These are phyloP conservation scores for Aspergillus transmontanensis DNA, from an alignment of 2,329 filamentous ascomycete genomes.

Conservation along the genomic window DNA sequence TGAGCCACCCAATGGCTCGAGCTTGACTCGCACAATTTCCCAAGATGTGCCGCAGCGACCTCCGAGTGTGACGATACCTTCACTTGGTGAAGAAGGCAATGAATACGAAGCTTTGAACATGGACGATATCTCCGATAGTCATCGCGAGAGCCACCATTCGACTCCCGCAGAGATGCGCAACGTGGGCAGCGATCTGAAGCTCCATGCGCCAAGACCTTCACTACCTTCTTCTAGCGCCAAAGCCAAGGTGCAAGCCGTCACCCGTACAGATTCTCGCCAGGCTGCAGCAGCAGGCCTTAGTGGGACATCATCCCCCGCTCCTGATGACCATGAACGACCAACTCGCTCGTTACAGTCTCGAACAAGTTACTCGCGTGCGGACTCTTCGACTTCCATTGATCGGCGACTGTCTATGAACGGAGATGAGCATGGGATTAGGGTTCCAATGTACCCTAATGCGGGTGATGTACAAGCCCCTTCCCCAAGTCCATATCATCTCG, in stretches of 20 bases:
- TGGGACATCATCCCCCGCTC: conserved; percentile 53
- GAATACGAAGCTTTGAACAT: conserved; percentile 73
- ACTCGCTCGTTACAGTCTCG: conserved; percentile 63
- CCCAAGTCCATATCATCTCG: conserved; percentile 61
- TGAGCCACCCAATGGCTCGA: conserved; percentile 57
- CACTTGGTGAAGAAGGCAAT: conserved; percentile 83
- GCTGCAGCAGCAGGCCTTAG: conserved; percentile 85
- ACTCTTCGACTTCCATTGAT: conserved; percentile 50
- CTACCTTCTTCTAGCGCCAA: conserved; percentile 80
- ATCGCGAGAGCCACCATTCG: conserved; percentile 41
- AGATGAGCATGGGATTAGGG: conserved; percentile 85
- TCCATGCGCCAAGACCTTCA: conserved; percentile 87
- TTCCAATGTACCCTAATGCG: conserved; percentile 90
- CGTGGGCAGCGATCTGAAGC: conserved; percentile 76
- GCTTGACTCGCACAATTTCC: conserved; percentile 34
- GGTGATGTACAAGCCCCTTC: conserved; percentile 96
- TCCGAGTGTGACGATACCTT: conserved; percentile 78
- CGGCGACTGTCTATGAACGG: conserved; percentile 63
- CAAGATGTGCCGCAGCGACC: conserved; percentile 57
- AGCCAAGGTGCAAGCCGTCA: conserved; percentile 79
- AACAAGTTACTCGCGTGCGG: conserved; percentile 58
- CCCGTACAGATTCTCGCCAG: conserved; percentile 85
- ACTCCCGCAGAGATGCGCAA: conserved; percentile 75
- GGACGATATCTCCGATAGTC: conserved; percentile 46
- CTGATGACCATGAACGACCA: conserved; percentile 54